Evolutionary conservation across 768 basidiomycete genomes (phyloP).

Genomic region (Phallus indusiatus): DNA sequence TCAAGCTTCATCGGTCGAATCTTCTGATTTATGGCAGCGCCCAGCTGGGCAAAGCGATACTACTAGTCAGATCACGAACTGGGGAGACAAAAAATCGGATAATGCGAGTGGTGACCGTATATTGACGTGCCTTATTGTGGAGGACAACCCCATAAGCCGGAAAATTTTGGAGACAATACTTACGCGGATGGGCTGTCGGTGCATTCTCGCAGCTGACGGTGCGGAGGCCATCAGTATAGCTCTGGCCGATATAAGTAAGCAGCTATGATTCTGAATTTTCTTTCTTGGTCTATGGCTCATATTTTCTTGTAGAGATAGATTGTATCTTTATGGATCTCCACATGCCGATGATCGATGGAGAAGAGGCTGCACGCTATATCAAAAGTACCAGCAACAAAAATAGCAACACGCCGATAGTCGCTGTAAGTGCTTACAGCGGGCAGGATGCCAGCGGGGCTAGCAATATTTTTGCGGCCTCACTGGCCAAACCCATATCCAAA

Average conservation of each 20-base stretch:
- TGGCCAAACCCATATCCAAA: conserved; percentile 87
- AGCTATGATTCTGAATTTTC: conserved; percentile 16
- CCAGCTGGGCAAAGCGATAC: conserved; percentile 10
- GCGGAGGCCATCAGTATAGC: conserved; percentile 96
- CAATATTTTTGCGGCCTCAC: conserved; percentile 68
- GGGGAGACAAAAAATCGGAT: conserved; percentile 45
- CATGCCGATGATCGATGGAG: conserved; percentile 96
- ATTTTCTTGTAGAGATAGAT: conserved; percentile 67
- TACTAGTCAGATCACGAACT: conserved; percentile 4
- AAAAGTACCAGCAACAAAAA: conserved; percentile 96
- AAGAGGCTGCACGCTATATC: conserved; percentile 94
- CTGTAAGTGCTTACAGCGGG: conserved; percentile 81
- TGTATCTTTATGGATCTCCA: conserved; percentile 92
- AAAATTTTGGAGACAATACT: conserved; percentile 96
- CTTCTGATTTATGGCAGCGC: conserved; percentile 48
- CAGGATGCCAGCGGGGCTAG: conserved; percentile 53
- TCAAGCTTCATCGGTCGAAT: conserved; percentile 80
- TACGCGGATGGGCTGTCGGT: conserved; percentile 88
- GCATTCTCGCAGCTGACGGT: conserved; percentile 92
- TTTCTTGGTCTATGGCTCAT: conserved; percentile 13
- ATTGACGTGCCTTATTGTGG: conserved; percentile 91
- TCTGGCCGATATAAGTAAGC: conserved; percentile 95
- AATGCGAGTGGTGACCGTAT: conserved; percentile 57
- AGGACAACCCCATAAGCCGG: conserved; percentile 96
- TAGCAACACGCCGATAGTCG: conserved; percentile 83